These are phyloP conservation scores for Antarctomyces pellizariae DNA, from an alignment of 495 filamentous ascomycete genomes.

Conservation along the genomic window DNA sequence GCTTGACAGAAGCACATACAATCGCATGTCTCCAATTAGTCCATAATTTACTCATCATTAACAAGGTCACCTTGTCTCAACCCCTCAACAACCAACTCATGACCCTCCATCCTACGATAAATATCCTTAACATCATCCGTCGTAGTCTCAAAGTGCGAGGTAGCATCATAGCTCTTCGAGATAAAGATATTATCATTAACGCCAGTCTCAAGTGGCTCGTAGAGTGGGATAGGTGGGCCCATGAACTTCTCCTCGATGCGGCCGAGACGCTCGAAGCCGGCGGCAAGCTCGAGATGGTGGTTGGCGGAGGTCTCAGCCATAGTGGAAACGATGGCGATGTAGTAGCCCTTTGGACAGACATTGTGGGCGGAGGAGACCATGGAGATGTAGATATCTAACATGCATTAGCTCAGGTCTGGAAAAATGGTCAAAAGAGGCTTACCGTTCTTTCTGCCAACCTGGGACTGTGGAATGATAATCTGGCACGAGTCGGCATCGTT, in stretches of 20 bases:
- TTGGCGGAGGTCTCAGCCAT: slow-evolving; percentile 83
- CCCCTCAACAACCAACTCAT: slow-evolving; percentile 55
- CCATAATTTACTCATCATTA: slow-evolving; percentile 18
- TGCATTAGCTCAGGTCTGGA: slow-evolving; percentile 1
- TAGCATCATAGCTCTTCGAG: slow-evolving; percentile 94
- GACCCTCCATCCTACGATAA: slow-evolving; percentile 64
- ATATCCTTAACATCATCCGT: slow-evolving; percentile 86
- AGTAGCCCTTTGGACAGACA: slow-evolving; percentile 97
- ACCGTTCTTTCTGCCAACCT: slow-evolving; percentile 90
- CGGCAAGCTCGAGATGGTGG: slow-evolving; percentile 84
- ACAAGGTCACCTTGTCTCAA: slow-evolving; percentile 30
- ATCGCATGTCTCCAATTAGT: neutral
- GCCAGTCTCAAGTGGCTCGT: slow-evolving; percentile 76
- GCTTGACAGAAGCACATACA: neutral
- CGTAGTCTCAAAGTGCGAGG: slow-evolving; percentile 86
- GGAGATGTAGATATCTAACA: slow-evolving; percentile 85
- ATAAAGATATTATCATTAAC: slow-evolving; percentile 84
- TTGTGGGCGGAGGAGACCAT: slow-evolving; percentile 91
- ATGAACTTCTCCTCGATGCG: slow-evolving; percentile 94
- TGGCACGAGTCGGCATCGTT: slow-evolving; percentile 80
- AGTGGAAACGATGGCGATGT: slow-evolving; percentile 93
- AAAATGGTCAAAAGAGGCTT: slow-evolving; percentile 11
- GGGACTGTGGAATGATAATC: slow-evolving; percentile 92
- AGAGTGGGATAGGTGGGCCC: slow-evolving; percentile 74
- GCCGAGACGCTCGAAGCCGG: slow-evolving; percentile 83